Percentiles rank a stretch among this genome's conserved stretches.
Conservation (phyloP, 1,284 basidiomycete species). For the Cerrena zonata region DNA sequence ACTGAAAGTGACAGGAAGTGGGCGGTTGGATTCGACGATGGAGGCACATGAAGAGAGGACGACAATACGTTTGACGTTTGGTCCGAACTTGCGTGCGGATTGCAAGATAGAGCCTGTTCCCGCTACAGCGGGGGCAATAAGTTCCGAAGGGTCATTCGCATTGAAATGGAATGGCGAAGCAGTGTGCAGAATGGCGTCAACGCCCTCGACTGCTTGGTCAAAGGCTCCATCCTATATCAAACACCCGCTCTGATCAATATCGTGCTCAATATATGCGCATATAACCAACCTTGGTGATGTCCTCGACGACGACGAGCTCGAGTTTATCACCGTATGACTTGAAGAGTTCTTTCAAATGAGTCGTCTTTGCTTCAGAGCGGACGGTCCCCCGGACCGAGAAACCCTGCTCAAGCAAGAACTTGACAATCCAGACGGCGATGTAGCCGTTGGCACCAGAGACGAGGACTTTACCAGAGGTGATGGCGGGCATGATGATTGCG, state of each 20-base stretch:
- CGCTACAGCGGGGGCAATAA: slow-evolving; percentile 27
- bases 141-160: slow-evolving; percentile 31
- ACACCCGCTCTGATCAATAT: not conserved
- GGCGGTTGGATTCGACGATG: slow-evolving; percentile 31
- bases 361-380: slow-evolving; percentile 44
- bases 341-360: slow-evolving; percentile 45
- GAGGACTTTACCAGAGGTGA: slow-evolving; percentile 28
- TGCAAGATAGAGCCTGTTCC: slow-evolving; percentile 26
- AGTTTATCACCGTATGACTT: slow-evolving; percentile 40
- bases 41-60: slow-evolving; percentile 56
- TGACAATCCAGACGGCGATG: slow-evolving; percentile 37
- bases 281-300: slow-evolving; percentile 44
- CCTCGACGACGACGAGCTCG: slow-evolving; percentile 47
- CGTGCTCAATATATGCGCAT: not conserved
- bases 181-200: slow-evolving; percentile 41
- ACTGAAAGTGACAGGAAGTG: slow-evolving; percentile 21
- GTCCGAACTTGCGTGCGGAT: slow-evolving; percentile 25
- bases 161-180: slow-evolving; percentile 39
- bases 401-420: slow-evolving; percentile 33
- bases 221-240: slow-evolving; percentile 15
- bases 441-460: slow-evolving; percentile 40
- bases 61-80: slow-evolving; percentile 58
- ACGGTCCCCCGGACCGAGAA: slow-evolving; percentile 54
- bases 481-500: slow-evolving; percentile 27
- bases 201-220: slow-evolving; percentile 37